A percentile compares a stretch with the other conserved stretches of the same genome.
Conservation (phyloP, 768 basidiomycete species). For the Tulasnella sp. region DNA sequence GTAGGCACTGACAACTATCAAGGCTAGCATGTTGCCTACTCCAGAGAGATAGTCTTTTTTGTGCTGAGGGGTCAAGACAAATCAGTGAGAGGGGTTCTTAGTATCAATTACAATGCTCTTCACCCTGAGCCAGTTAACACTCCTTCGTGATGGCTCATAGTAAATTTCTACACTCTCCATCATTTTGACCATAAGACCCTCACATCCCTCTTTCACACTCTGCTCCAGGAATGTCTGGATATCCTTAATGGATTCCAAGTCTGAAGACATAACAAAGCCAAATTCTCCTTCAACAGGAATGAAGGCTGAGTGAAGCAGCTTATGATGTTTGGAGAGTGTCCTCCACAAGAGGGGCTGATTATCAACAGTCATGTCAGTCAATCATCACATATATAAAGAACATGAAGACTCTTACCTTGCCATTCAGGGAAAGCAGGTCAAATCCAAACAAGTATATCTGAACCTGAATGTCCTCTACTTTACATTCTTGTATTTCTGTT, state of each 20-base stretch:
- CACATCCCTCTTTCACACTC: slow-evolving; percentile 95
- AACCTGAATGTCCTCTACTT: slow-evolving; percentile 94
- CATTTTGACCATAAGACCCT: slow-evolving; percentile 99
- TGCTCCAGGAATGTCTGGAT: slow-evolving; percentile 92
- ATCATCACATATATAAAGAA: not conserved
- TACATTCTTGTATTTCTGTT: slow-evolving; percentile 93
- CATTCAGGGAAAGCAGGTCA: slow-evolving; percentile 91
- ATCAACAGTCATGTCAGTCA: too few relatives aligned
- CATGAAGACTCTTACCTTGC: slow-evolving; percentile 53
- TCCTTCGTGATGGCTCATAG: slow-evolving; percentile 91
- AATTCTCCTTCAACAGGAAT: slow-evolving; percentile 79
- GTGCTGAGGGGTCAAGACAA: slow-evolving; percentile 41
- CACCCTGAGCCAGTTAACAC: slow-evolving; percentile 98
- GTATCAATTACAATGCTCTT: not conserved
- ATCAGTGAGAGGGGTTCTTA: slow-evolving; percentile 7
- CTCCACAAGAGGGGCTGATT: slow-evolving; percentile 80
- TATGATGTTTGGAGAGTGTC: slow-evolving; percentile 62
- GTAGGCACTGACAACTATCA: slow-evolving; percentile 96
- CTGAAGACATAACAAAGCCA: slow-evolving; percentile 82
- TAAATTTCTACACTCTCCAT: slow-evolving; percentile 80
- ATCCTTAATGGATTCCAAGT: slow-evolving; percentile 80
- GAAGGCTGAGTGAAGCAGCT: slow-evolving; percentile 70
- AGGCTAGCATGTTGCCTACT: slow-evolving; percentile 91
- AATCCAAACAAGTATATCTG: slow-evolving; percentile 94
- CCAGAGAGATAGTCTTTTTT: slow-evolving; percentile 98